phyloP scores from a whole-genome alignment of 1,284 basidiomycete species.

The Coniferiporia weirii region DNA sequence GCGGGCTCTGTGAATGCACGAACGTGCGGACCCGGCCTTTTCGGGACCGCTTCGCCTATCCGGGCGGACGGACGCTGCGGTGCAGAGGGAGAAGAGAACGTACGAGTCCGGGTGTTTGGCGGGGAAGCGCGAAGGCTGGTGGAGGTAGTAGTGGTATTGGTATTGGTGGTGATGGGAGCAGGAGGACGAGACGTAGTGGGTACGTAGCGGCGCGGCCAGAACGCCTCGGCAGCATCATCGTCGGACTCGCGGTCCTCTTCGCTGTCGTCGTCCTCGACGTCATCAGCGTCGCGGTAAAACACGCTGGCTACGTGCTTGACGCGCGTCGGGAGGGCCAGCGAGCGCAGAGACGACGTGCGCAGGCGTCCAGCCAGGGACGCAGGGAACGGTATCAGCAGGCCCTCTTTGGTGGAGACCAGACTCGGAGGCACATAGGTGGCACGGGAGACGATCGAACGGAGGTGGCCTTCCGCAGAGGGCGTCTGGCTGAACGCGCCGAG shows the following conservation, averaged over 20 bases:
- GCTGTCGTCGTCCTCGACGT: constrained; percentile 3
- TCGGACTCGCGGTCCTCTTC: neutral
- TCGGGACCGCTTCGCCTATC: too few relatives aligned
- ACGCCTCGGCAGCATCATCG: neutral
- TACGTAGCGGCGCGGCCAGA: constrained; percentile 8
- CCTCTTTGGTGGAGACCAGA: neutral
- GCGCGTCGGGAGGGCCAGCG: too few relatives aligned
- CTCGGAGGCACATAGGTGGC: neutral
- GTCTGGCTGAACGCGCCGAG: constrained; percentile 16
- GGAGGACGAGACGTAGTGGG: neutral
- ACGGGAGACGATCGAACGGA: constrained; percentile 9
- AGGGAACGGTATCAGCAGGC: too few relatives aligned
- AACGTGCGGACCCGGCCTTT: too few relatives aligned
- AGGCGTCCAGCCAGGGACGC: too few relatives aligned
- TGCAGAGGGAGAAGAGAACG: too few relatives aligned
- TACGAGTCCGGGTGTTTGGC: too few relatives aligned
- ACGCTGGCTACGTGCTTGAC: neutral
- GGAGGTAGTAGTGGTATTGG: neutral
- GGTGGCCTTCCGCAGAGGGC: constrained; percentile 15
- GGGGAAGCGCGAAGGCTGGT: neutral
- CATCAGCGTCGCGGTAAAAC: neutral
- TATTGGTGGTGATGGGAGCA: neutral
- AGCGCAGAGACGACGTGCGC: too few relatives aligned
- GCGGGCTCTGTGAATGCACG: too few relatives aligned
- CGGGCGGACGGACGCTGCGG: too few relatives aligned